Evolutionary conservation across 208 protist species (phyloP).

Genomic region (Eutreptiella sp.): DNA sequence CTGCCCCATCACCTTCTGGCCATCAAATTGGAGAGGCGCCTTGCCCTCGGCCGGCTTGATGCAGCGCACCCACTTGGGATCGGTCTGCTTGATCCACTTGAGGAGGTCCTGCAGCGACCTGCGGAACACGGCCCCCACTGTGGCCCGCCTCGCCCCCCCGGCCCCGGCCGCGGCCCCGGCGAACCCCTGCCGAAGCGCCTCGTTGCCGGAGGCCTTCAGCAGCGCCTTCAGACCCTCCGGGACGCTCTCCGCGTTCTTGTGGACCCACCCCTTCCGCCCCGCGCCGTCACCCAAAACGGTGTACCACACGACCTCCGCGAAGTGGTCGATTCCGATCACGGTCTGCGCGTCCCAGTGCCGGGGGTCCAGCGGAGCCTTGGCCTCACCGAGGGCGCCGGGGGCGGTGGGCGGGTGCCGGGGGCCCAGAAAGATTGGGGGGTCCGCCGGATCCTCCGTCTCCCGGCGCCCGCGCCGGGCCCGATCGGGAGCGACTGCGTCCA

Average conservation of each 20-base stretch:
- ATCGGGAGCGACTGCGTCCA: too few species aligned
- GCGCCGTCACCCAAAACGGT: too few species aligned
- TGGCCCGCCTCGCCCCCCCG: background rate
- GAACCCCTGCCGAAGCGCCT: too few species aligned
- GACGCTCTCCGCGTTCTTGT: slow-evolving; percentile 40
- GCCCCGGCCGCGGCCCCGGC: slow-evolving; percentile 6
- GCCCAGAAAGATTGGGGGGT: too few species aligned
- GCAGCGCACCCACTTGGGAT: slow-evolving; percentile 51
- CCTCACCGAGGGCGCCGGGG: too few species aligned
- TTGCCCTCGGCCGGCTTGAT: slow-evolving; percentile 49
- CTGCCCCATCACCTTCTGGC: slow-evolving; percentile 44
- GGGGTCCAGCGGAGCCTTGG: too few species aligned
- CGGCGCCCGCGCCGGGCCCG: too few species aligned
- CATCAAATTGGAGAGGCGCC: slow-evolving; percentile 36
- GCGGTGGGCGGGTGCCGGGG: too few species aligned
- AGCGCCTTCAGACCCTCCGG: slow-evolving; percentile 40
- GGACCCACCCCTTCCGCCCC: slow-evolving; percentile 35
- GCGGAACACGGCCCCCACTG: slow-evolving; percentile 35
- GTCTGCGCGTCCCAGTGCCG: too few species aligned
- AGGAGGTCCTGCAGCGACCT: slow-evolving; percentile 40
- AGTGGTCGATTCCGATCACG: slow-evolving; percentile 46
- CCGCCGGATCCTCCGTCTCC: too few species aligned
- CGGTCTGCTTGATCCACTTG: slow-evolving; percentile 39
- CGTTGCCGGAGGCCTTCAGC: slow-evolving; percentile 28
- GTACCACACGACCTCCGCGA: slow-evolving; percentile 50